Evolutionary conservation across 2,329 filamentous ascomycete genomes (phyloP).

Genomic region (Lachnellula willkommii): DNA sequence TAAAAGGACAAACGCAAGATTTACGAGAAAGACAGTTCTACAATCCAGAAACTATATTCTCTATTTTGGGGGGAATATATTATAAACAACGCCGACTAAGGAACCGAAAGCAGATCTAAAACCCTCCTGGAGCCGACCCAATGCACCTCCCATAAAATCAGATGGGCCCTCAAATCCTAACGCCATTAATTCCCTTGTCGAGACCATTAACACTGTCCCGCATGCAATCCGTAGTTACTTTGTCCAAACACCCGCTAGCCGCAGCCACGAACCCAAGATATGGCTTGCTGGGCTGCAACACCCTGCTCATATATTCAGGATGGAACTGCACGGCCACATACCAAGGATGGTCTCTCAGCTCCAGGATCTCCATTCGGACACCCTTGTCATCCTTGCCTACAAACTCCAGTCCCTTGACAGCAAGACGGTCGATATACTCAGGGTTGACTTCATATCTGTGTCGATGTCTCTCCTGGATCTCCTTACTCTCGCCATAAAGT

Average conservation of each 20-base stretch:
- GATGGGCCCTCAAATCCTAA: neutral
- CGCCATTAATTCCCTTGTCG: neutral
- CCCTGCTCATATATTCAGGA: constrained; percentile 76
- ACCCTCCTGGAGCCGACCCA: too few relatives aligned
- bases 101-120: too few relatives aligned
- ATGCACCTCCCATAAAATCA: too few relatives aligned
- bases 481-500: constrained; percentile 58
- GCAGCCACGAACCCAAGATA: constrained; percentile 85
- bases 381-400: constrained; percentile 75
- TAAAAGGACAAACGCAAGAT: too few relatives aligned
- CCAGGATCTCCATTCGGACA: constrained; percentile 76
- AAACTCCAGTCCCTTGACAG: constrained; percentile 66
- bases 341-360: constrained; percentile 77
- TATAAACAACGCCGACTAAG: too few relatives aligned
- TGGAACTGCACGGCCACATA: constrained; percentile 86
- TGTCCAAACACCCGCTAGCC: constrained; percentile 36
- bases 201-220: neutral
- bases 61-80: too few relatives aligned
- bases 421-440: constrained; percentile 62
- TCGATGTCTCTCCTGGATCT: constrained; percentile 70
- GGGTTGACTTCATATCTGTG: constrained; percentile 93
- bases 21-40: too few relatives aligned
- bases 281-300: constrained; percentile 66
- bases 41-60: too few relatives aligned
- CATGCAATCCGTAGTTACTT: constrained; percentile 18